phyloP scores from a whole-genome alignment of 495 filamentous ascomycete species.

The Copromyces sp. region DNA sequence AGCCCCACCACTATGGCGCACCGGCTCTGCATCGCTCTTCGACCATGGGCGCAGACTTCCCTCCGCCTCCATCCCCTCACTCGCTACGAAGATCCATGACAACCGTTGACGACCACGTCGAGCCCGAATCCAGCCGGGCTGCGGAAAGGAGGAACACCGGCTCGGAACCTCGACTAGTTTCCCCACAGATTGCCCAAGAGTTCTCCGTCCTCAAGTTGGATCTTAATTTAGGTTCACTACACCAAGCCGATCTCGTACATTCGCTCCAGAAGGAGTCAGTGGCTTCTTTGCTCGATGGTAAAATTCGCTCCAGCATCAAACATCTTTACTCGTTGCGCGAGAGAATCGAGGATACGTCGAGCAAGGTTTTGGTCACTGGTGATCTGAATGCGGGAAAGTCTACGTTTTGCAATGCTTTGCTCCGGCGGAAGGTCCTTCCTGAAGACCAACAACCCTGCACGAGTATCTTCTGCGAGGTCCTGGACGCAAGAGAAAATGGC shows the following conservation, averaged over 20 bases:
- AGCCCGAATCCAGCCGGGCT: slow-evolving; percentile 62
- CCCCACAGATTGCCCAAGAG: slow-evolving; percentile 87
- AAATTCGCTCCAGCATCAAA: slow-evolving; percentile 84
- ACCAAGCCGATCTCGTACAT: slow-evolving; percentile 86
- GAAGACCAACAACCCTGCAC: slow-evolving; percentile 99
- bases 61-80: slow-evolving; percentile 33
- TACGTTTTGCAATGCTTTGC: slow-evolving; percentile 92
- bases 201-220: slow-evolving; percentile 94
- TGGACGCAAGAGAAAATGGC: slow-evolving; percentile 82
- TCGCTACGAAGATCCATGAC: slow-evolving; percentile 60
- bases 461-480: slow-evolving; percentile 94
- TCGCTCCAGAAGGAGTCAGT: slow-evolving; percentile 90
- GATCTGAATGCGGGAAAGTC: slow-evolving; percentile 97
- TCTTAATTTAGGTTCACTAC: slow-evolving; percentile 74
- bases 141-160: slow-evolving; percentile 43
- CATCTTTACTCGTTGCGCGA: slow-evolving; percentile 81
- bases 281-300: slow-evolving; percentile 82
- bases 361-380: slow-evolving; percentile 95
- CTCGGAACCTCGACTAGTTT: slow-evolving; percentile 65
- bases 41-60: slow-evolving; percentile 28
- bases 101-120: slow-evolving; percentile 45
- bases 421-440: slow-evolving; percentile 84
- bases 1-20: slow-evolving; percentile 20
- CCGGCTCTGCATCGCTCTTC: slow-evolving; percentile 47
- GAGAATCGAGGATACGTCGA: slow-evolving; percentile 92